Conservation (phyloP, 495 filamentous ascomycete genomes). For the Xylaria sp. region DNA sequence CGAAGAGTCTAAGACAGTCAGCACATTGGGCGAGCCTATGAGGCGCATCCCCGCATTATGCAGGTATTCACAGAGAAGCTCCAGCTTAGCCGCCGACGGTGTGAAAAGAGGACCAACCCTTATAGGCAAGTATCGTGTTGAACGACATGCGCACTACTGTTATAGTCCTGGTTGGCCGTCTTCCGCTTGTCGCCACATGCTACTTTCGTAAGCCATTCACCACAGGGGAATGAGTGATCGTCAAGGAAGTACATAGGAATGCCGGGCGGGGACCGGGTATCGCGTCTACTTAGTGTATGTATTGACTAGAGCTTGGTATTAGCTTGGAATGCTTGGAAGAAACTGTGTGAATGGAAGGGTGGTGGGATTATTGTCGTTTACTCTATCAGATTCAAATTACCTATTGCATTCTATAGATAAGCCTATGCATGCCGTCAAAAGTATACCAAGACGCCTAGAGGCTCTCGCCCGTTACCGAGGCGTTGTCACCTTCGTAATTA, state of each 20-base stretch:
- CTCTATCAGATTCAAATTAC: background rate
- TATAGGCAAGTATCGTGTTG: conserved; percentile 23
- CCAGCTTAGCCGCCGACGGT: conserved; percentile 1
- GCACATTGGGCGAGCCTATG: conserved; percentile 1
- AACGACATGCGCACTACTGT: conserved; percentile 15
- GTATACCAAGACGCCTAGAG: conserved; percentile 9
- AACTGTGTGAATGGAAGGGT: background rate
- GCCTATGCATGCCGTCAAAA: background rate
- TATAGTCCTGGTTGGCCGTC: conserved; percentile 1
- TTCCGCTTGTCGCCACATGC: conserved; percentile 24
- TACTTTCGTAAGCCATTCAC: conserved; percentile 13
- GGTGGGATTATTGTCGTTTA: background rate
- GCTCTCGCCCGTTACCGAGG: background rate
- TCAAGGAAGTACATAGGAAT: background rate
- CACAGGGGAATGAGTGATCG: background rate
- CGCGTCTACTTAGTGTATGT: background rate
- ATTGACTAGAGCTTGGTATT: background rate
- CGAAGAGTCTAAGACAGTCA: background rate
- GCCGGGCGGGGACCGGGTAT: background rate
- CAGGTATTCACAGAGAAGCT: conserved; percentile 14
- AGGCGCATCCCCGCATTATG: conserved; percentile 8
- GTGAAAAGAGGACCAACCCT: conserved; percentile 13
- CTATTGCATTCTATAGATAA: background rate
- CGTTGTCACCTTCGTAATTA: conserved; percentile 4
- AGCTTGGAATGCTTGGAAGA: background rate